Evolutionary conservation across 306 rosid species (phyloP), one percentile per base, ranked within the genome.

Genomic region (Cicer yamashitae): DNA sequence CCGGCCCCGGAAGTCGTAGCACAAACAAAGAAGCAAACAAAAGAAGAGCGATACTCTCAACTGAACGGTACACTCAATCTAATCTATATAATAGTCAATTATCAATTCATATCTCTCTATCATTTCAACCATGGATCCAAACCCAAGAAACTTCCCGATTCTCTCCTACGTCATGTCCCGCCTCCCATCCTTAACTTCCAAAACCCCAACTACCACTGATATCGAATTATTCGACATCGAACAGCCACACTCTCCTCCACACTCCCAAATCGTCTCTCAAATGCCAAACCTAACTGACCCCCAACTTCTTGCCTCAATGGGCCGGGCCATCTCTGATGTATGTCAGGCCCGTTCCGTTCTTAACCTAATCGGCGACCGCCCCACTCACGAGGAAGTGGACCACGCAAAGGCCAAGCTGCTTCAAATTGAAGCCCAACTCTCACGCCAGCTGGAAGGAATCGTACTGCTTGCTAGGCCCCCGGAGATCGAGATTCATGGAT

Each of bases 111-210:
- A 30, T 30, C 45, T 61, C 1, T 25, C 20, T 39, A 48, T n/a
- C 10, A 18, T 40, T 8, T 40, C 7, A 8, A 6, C 78, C 8
- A 90, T 94, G 97, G 96, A 94, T 87, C 97, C 96, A 0, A 91
- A 85, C 71, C 98, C 96, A 6, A 61, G 88, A 70, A 85, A 54
- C 57, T 91, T 88, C 79, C 97, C 98, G 3, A 85, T 91, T 44
- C 93, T 94, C 77, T 91, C 98, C 45, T 91, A 88, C 83, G 88
- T 94, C 83, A 81, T 94, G 90, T 77, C 86, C 14, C 97, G 91
- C 1, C 71, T 94, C 76, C 93, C 94, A 46, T 67, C 90, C 4
- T 40, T 91, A 12, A 52, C 88, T 3, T 50, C 71, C 76, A 22
- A 2, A 38, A 11, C 69, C 57, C 0, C 83, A 12, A 0, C 72